Base-by-base conservation (phyloP, 306 rosid species). In the Corylus avellana region DNA sequence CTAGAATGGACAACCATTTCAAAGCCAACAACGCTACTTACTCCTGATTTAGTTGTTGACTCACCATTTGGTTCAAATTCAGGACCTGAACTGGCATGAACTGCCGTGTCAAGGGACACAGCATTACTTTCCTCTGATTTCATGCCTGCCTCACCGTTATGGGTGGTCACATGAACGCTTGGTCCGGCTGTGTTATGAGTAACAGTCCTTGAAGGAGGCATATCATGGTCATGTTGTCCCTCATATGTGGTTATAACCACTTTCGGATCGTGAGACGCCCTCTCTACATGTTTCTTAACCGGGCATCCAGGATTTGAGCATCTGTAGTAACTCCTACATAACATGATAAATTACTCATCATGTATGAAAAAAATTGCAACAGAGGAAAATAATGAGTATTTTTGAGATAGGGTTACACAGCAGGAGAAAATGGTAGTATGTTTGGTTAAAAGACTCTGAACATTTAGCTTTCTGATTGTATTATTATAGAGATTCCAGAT, bases 221-320 rank as follows among this genome's bases (percentile, higher is more conserved):
- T 63, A 76, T 76, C 89, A 80, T 94, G 98, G 78, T 86, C 87
- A 84, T 94, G 98, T 48, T 88, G 87, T 78, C 97, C 97, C 84
- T 92, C 97, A 53, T 94, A 94, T 62, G 94, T 92, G 76, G 97
- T 83, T 71, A 91, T 84, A 48, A 94, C 90, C 77, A 86, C 78
- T 86, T 87, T 92, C 25, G 84, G 61, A 82, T 92, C 94, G 61
- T 87, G 85, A 72, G 92, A 81, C 47, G 97, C 94, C 84, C 96
- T 91, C 88, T 94, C 97, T 53, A 94, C 91, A 58, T 92, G 97
- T 85, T 92, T 94, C 86, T 91, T 94, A 75, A 78, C 97, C 4
- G 93, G 92, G 85, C 98, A 94, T 83, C 97, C 95, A 32, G 92
- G 88, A 85, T 66, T 81, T 13, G 98, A 91, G 88, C 98, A 94